Conservation (phyloP, 805 yeast genomes). For the Yamadazyma scolyti region DNA sequence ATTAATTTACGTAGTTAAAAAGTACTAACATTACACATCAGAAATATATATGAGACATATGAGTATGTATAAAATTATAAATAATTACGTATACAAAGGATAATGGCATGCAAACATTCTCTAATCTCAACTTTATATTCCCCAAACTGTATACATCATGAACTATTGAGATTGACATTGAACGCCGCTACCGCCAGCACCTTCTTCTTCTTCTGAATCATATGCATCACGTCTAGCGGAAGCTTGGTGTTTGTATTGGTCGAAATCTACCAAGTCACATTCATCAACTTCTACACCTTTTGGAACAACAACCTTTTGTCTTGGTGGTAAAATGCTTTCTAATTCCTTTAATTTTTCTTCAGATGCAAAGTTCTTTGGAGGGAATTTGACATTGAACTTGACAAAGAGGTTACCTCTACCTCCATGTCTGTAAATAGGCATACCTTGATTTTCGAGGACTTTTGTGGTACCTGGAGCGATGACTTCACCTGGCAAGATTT, state of each 20-base stretch:
- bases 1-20: slow-evolving; percentile 8
- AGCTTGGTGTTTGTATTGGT: slow-evolving; percentile 55
- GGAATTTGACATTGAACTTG: slow-evolving; percentile 88
- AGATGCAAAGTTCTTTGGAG: slow-evolving; percentile 63
- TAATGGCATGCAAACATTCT: no score
- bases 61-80: no score
- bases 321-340: slow-evolving; percentile 76
- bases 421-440: slow-evolving; percentile 91
- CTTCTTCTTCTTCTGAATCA: slow-evolving; percentile 44
- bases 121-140: no score
- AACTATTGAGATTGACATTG: slow-evolving; percentile 91
- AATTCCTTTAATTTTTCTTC: slow-evolving; percentile 73
- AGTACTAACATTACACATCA: no score
- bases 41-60: no score
- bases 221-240: slow-evolving; percentile 41
- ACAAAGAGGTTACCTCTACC: slow-evolving; percentile 84
- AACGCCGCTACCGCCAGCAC: slow-evolving; percentile 66
- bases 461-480: slow-evolving; percentile 79
- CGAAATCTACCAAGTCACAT: slow-evolving; percentile 65
- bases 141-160: no score
- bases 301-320: slow-evolving; percentile 62
- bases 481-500: slow-evolving; percentile 87
- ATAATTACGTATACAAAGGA: no score
- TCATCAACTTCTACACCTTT: slow-evolving; percentile 76
- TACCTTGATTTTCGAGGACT: slow-evolving; percentile 90